phyloP scores from a whole-genome alignment of 164 flowering plant genomes.

The Euptelea pleiosperma region DNA sequence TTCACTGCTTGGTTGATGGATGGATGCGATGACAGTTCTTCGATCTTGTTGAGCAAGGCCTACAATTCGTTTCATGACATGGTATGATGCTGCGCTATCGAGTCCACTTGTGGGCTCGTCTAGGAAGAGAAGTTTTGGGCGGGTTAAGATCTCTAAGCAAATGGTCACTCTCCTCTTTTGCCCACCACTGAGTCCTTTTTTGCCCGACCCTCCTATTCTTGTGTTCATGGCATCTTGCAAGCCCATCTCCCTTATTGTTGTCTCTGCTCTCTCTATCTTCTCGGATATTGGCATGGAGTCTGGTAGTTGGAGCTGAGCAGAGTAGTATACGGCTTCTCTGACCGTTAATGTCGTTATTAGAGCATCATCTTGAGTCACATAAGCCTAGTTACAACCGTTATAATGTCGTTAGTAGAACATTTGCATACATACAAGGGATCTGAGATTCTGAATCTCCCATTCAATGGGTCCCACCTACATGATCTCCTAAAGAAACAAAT shows the following conservation, averaged over 20 bases:
- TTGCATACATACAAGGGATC: too few relatives aligned
- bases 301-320: slow-evolving; percentile 66
- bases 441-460: too few relatives aligned
- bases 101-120: slow-evolving; percentile 78
- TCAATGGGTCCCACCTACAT: too few relatives aligned
- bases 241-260: slow-evolving; percentile 58
- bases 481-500: too few relatives aligned
- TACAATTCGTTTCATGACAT: slow-evolving; percentile 40
- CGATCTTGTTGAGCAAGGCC: slow-evolving; percentile 31
- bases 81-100: slow-evolving; percentile 66
- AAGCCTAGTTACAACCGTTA: too few relatives aligned
- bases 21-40: slow-evolving; percentile 51
- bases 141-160: slow-evolving; percentile 48
- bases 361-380: slow-evolving; percentile 60
- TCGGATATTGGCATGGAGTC: slow-evolving; percentile 36
- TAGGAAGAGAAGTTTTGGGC: slow-evolving; percentile 54
- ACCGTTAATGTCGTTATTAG: slow-evolving; percentile 51
- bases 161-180: slow-evolving; percentile 66
- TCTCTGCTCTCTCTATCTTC: slow-evolving; percentile 46
- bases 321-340: slow-evolving; percentile 53
- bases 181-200: slow-evolving; percentile 58
- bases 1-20: slow-evolving; percentile 76
- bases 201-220: slow-evolving; percentile 54
- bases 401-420: too few relatives aligned
- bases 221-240: slow-evolving; percentile 44